phyloP scores from a whole-genome alignment of 768 basidiomycete species.

The Boletus sensibilis region DNA sequence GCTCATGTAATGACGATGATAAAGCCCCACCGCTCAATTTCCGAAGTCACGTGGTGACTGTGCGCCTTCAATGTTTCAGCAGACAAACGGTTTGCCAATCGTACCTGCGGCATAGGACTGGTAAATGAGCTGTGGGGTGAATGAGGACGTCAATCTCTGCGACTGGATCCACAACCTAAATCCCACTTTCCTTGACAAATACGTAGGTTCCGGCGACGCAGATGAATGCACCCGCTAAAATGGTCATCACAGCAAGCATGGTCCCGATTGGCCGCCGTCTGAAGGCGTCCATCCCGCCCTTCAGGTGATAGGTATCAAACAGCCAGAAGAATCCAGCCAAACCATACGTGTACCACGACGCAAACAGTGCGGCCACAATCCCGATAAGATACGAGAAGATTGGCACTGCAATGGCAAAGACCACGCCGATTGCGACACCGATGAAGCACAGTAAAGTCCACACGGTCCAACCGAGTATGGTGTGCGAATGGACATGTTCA shows the following conservation, averaged over 20 bases:
- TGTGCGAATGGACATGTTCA: constrained; percentile 50
- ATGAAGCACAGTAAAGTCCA: constrained; percentile 46
- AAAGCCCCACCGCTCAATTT: constrained; percentile 3
- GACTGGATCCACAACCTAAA: not conserved
- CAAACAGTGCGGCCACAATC: constrained; percentile 52
- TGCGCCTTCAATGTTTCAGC: not conserved
- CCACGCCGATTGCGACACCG: constrained; percentile 38
- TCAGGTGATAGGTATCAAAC: constrained; percentile 45
- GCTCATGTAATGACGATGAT: constrained; percentile 20
- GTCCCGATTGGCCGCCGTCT: constrained; percentile 35
- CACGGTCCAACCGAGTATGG: constrained; percentile 46
- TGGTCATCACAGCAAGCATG: constrained; percentile 30
- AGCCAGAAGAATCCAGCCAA: constrained; percentile 54
- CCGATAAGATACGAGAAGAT: constrained; percentile 56
- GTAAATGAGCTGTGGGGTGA: constrained; percentile 40
- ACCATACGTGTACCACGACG: constrained; percentile 60
- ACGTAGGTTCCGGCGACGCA: constrained; percentile 45
- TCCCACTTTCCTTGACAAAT: constrained; percentile 43
- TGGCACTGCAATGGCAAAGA: constrained; percentile 50
- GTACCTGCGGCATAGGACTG: constrained; percentile 39
- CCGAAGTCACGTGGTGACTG: constrained; percentile 29
- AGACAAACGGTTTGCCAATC: constrained; percentile 48
- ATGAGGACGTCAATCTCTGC: not conserved
- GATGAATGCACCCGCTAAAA: constrained; percentile 49
- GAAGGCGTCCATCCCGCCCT: constrained; percentile 37